phyloP scores from a whole-genome alignment of 2,329 filamentous ascomycete genomes.

The Pestalotiopsis sp. region DNA sequence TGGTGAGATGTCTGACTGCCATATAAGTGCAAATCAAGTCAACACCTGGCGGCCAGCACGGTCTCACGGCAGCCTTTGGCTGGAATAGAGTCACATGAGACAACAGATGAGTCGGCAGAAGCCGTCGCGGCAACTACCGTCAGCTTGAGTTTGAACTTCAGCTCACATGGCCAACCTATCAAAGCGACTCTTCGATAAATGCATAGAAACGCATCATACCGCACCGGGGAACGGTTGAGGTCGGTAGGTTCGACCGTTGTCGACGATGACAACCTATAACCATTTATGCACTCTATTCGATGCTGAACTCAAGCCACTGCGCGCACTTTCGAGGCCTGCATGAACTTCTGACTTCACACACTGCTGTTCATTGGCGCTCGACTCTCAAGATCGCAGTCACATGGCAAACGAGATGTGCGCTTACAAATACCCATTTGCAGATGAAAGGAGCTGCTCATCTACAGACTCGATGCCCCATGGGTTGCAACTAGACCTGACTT shows the following conservation, averaged over 20 bases:
- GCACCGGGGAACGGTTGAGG: not conserved
- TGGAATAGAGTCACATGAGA: not conserved
- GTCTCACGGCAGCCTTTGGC: not conserved
- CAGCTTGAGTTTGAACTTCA: not conserved
- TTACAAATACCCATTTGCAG: too few relatives aligned
- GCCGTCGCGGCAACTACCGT: not conserved
- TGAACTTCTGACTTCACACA: not conserved
- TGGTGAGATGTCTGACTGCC: too few relatives aligned
- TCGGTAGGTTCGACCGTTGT: not conserved
- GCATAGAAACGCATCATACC: not conserved
- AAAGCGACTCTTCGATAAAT: not conserved
- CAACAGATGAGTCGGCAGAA: not conserved
- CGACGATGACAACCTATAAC: not conserved
- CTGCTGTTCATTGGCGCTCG: not conserved
- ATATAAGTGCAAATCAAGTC: too few relatives aligned
- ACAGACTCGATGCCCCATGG: too few relatives aligned
- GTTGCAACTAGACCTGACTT: too few relatives aligned
- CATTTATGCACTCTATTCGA: not conserved
- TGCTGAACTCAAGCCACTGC: not conserved
- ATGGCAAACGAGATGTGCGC: too few relatives aligned
- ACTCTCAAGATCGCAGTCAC: too few relatives aligned
- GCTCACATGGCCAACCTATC: not conserved
- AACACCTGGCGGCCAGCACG: too few relatives aligned
- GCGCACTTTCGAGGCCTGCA: not conserved
- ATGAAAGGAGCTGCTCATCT: too few relatives aligned